phyloP scores from a whole-genome alignment of 768 basidiomycete species.

The Boletus vermiculosoides region DNA sequence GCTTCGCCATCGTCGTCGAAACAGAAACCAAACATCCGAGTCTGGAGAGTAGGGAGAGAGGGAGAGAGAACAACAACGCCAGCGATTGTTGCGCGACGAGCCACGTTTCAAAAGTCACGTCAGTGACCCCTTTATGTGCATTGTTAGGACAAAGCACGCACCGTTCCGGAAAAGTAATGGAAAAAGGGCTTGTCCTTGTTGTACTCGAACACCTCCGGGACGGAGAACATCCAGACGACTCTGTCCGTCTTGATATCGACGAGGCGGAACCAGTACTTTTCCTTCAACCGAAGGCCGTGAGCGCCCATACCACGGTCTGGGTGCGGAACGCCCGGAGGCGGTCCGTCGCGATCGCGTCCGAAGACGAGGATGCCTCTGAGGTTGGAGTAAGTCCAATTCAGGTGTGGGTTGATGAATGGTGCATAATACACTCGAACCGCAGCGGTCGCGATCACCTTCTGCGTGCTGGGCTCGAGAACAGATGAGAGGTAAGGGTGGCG shows the following conservation, averaged over 20 bases:
- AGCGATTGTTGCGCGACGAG: too few relatives aligned
- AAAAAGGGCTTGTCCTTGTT: conserved; percentile 88
- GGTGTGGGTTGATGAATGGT: conserved; percentile 44
- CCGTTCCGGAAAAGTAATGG: conserved; percentile 84
- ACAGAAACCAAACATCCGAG: conserved; percentile 53
- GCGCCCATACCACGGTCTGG: conserved; percentile 18
- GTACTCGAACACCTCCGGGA: conserved; percentile 64
- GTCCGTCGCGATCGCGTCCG: conserved; percentile 35
- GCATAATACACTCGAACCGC: conserved; percentile 62
- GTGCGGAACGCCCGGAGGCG: conserved; percentile 22
- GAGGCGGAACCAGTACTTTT: conserved; percentile 63
- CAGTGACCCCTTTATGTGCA: background rate
- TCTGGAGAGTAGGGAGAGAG: conserved; percentile 8
- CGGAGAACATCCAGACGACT: conserved; percentile 67
- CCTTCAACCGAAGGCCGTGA: conserved; percentile 30
- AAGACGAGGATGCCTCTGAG: conserved; percentile 62
- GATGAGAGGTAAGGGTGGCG: conserved; percentile 39
- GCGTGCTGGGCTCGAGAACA: conserved; percentile 39
- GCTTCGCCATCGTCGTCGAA: conserved; percentile 64
- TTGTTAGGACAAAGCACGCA: conserved; percentile 38
- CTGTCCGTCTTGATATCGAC: conserved; percentile 55
- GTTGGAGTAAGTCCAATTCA: conserved; percentile 59
- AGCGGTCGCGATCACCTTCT: conserved; percentile 53
- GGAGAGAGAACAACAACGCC: background rate
- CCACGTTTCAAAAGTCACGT: background rate